Evolutionary conservation across 371 early-diverging fungal genomes (phyloP).

Genomic region (Lichtheimia ramosa): DNA sequence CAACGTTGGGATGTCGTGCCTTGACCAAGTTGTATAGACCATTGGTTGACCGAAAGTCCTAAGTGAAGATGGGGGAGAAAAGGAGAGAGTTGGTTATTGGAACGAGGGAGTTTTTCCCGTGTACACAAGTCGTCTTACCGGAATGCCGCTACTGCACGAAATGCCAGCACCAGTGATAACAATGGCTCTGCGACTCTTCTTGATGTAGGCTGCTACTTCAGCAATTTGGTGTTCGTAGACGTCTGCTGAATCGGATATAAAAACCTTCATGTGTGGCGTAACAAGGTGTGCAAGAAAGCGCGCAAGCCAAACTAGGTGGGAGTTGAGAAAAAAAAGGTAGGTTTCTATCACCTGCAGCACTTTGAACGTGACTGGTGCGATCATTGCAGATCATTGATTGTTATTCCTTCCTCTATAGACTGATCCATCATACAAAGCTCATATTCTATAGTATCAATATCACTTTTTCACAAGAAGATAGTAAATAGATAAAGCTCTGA

Average conservation of each 20-base stretch:
- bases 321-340: no score
- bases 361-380: no score
- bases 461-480: no score
- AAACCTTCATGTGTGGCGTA: constrained; percentile 20
- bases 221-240: constrained; percentile 45
- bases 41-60: constrained; percentile 84
- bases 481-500: no score
- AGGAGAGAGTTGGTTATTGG: background rate
- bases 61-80: constrained; percentile 7
- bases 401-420: no score
- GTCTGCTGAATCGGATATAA: constrained; percentile 38
- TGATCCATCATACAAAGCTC: no score
- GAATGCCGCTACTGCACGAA: constrained; percentile 89
- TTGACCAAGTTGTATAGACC: constrained; percentile 87
- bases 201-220: constrained; percentile 53
- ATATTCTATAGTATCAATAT: no score
- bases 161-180: constrained; percentile 94
- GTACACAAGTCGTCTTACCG: constrained; percentile 49
- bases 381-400: no score
- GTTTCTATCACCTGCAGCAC: no score
- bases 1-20: constrained; percentile 67
- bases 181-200: constrained; percentile 70
- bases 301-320: no score
- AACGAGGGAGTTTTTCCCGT: no score
- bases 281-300: no score